These are phyloP conservation scores for Hypoxylon subgilvum DNA, from an alignment of 495 filamentous ascomycete species.

Conservation along the genomic window DNA sequence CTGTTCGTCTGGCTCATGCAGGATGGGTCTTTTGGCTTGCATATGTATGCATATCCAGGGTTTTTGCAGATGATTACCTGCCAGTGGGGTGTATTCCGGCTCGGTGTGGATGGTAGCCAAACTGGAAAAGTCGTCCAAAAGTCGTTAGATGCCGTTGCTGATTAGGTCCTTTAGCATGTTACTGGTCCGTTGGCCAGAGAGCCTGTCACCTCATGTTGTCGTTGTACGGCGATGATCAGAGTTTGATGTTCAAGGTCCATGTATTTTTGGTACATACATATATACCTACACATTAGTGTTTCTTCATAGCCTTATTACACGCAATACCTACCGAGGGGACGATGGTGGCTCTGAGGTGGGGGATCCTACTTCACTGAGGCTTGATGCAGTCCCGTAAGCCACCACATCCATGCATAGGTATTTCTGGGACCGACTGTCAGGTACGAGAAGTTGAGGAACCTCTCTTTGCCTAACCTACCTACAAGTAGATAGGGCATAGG, in stretches of 20 bases:
- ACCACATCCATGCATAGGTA: no score
- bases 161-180: constrained; percentile 4
- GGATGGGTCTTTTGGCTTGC: constrained; percentile 33
- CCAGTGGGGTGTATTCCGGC: constrained; percentile 41
- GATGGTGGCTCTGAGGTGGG: constrained; percentile 8
- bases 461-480: no score
- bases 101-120: constrained; percentile 31
- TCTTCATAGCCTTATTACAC: no score
- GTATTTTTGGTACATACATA: no score
- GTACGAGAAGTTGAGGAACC: background rate
- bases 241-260: no score
- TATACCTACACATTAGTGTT: no score
- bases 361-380: background rate
- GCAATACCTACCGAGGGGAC: background rate
- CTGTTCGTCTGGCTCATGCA: constrained; percentile 39
- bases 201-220: background rate
- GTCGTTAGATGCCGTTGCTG: constrained; percentile 15
- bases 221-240: no score
- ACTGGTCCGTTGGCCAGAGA: background rate
- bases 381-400: background rate
- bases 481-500: no score
- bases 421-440: background rate
- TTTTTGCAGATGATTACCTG: constrained; percentile 36
- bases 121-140: constrained; percentile 21
- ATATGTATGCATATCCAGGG: constrained; percentile 33